Base-by-base conservation (phyloP, 2,329 filamentous ascomycete species). In the Fusarium sp. region DNA sequence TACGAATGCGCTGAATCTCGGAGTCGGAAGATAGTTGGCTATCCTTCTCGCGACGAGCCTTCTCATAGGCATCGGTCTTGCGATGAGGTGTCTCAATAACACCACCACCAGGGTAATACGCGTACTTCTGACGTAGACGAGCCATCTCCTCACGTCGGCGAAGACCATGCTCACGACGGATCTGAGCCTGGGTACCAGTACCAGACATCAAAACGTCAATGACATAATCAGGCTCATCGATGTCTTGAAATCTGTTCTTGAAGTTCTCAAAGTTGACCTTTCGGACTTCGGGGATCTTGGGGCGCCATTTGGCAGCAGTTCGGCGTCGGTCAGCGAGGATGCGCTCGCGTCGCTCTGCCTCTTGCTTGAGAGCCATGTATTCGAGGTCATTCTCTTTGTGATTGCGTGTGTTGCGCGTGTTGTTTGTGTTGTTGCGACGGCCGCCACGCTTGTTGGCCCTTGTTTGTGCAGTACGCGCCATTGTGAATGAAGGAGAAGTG, bases 241-340 rank as follows among this genome's bases (percentile, higher is more conserved):
- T 51, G 17, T 77, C 77, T 18, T 82, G 75, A 69, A 82, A 84
- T 59, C 82, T 79, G 69, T 85, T 85, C 75, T 85, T 85, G 78
- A 84, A 85, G 72, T 82, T 80, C 70, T 84, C 83, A 62, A 84
- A 85, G 75, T 83, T 82, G 61, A 83, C 80, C 67, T 80, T 83
- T 55, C 82, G 80, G n/a, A 83, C 81, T 32, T 81, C 79, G 3
- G 82, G 82, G 26, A 86, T 81, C 81, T 84, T 84, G 63, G 81
- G 75, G 2, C 81, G 81, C 82, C 82, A 84, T 67, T 84, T 84
- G 57, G 82, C 77, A 18, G 79, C 81, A 17, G 71, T 77, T 39
- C 82, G 81, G 30, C 80, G 81, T 15, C 76, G 79, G 47, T 83
- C 80, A 22, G 82, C 78, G 20, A 83, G 74, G 53, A 83, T 81